These are phyloP conservation scores for Elaeagnus macrophylla DNA, from an alignment of 306 rosid species.

Conservation along the genomic window DNA sequence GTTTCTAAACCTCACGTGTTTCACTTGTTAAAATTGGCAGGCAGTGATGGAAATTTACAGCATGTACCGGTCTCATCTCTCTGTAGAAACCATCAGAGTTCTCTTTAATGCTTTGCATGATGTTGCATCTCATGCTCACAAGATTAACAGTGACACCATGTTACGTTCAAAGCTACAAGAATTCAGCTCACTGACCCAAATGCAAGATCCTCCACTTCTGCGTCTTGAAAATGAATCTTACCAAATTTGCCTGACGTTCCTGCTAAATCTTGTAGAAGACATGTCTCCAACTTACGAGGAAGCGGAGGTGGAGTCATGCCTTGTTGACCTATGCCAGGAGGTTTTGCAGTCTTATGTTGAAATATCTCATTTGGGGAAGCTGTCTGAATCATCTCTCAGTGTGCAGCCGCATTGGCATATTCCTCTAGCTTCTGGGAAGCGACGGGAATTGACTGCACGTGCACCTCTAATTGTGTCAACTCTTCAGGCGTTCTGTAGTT, in stretches of 20 bases:
- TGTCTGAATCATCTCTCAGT: constrained; percentile 45
- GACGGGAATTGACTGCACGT: constrained; percentile 84
- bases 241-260: constrained; percentile 79
- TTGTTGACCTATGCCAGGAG: constrained; percentile 64
- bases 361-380: constrained; percentile 39
- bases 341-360: constrained; percentile 63
- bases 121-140: constrained; percentile 74
- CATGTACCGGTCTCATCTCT: constrained; percentile 63
- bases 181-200: constrained; percentile 77
- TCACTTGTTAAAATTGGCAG: constrained; percentile 46
- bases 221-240: constrained; percentile 93
- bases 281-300: constrained; percentile 51
- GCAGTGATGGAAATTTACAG: constrained; percentile 89
- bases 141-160: constrained; percentile 40
- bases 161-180: constrained; percentile 86
- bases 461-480: constrained; percentile 87
- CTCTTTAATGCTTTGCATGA: constrained; percentile 67
- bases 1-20: constrained; percentile 1
- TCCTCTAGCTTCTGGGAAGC: constrained; percentile 81
- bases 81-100: constrained; percentile 46
- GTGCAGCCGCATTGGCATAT: constrained; percentile 55
- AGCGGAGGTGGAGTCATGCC: constrained; percentile 61
- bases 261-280: constrained; percentile 75
- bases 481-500: constrained; percentile 72
- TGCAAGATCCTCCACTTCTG: constrained; percentile 96